These are phyloP conservation scores for Trichomonas tenax DNA, from an alignment of 208 protist genomes.

Conservation along the genomic window DNA sequence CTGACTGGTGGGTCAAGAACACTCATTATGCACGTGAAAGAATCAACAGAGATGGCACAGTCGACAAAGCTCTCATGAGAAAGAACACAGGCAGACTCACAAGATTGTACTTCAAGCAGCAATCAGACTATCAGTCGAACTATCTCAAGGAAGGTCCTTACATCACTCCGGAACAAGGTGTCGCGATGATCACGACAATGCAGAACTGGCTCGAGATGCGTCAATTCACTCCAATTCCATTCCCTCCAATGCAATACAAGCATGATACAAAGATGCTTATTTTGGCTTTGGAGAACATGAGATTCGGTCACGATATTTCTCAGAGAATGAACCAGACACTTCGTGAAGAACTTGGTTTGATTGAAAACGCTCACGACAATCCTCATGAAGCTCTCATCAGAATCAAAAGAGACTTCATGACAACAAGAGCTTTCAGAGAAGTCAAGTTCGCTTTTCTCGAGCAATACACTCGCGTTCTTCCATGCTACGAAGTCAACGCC, in stretches of 20 bases:
- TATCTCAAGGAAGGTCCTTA: conserved; percentile 97
- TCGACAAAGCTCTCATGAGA: conserved; percentile 99
- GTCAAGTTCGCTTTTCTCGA: conserved; percentile 98
- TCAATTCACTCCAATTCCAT: conserved; percentile 97
- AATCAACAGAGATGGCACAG: conserved; percentile 88
- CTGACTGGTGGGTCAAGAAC: conserved; percentile 98
- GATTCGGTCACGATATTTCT: conserved; percentile 95
- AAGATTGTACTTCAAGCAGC: conserved; percentile 96
- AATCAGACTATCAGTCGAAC: conserved; percentile 90
- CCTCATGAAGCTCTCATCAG: conserved; percentile 92
- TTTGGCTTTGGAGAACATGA: conserved; percentile 93
- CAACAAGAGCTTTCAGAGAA: conserved; percentile 96
- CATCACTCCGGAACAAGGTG: conserved; percentile 80
- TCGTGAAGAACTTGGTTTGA: conserved; percentile 95
- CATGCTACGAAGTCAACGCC: conserved; percentile 96
- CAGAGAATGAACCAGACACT: conserved; percentile 88
- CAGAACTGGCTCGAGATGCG: conserved; percentile 96
- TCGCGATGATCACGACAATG: conserved; percentile 96
- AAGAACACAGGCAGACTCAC: conserved; percentile 99
- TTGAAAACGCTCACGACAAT: conserved; percentile 99
- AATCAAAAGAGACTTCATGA: conserved; percentile 96
- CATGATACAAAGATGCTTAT: conserved; percentile 98
- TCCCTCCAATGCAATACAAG: conserved; percentile 96
- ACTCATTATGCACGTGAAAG: conserved; percentile 96
- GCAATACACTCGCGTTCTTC: conserved; percentile 94